These are phyloP conservation scores for Beauveria australis DNA, from an alignment of 2,329 filamentous ascomycete genomes.

Conservation along the genomic window DNA sequence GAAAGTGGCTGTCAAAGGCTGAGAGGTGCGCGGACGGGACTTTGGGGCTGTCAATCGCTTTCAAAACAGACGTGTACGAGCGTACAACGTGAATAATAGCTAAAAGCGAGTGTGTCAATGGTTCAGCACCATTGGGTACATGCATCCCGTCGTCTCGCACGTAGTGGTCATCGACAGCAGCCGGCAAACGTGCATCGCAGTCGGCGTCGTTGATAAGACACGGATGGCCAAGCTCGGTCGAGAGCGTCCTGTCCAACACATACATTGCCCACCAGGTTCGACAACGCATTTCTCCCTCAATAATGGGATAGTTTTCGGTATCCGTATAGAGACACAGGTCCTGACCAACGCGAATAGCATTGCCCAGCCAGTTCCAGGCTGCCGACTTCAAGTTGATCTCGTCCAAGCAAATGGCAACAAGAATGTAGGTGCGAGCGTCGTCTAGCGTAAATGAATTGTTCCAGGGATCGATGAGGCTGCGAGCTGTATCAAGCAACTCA, in stretches of 20 bases:
- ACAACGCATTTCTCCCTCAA: slow-evolving; percentile 80
- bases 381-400: slow-evolving; percentile 82
- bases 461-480: slow-evolving; percentile 70
- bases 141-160: slow-evolving; percentile 52
- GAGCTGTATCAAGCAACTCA: slow-evolving; percentile 63
- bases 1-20: slow-evolving; percentile 77
- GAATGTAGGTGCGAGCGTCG: slow-evolving; percentile 61
- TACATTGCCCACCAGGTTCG: slow-evolving; percentile 94
- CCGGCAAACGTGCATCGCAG: slow-evolving; percentile 75
- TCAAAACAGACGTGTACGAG: slow-evolving; percentile 64
- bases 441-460: slow-evolving; percentile 69
- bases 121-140: slow-evolving; percentile 41
- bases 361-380: slow-evolving; percentile 79
- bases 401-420: slow-evolving; percentile 70
- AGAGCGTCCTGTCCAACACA: slow-evolving; percentile 72
- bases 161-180: slow-evolving; percentile 71
- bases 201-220: slow-evolving; percentile 79
- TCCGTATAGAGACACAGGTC: slow-evolving; percentile 76
- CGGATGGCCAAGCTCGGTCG: slow-evolving; percentile 73
- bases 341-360: slow-evolving; percentile 71
- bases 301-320: slow-evolving; percentile 59
- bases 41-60: slow-evolving; percentile 58
- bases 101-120: slow-evolving; percentile 62
- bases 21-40: slow-evolving; percentile 61
- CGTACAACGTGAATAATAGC: slow-evolving; percentile 76